These are phyloP conservation scores for Aphanomyces euteiches DNA, from an alignment of 352 stramenopile species.

Conservation along the genomic window DNA sequence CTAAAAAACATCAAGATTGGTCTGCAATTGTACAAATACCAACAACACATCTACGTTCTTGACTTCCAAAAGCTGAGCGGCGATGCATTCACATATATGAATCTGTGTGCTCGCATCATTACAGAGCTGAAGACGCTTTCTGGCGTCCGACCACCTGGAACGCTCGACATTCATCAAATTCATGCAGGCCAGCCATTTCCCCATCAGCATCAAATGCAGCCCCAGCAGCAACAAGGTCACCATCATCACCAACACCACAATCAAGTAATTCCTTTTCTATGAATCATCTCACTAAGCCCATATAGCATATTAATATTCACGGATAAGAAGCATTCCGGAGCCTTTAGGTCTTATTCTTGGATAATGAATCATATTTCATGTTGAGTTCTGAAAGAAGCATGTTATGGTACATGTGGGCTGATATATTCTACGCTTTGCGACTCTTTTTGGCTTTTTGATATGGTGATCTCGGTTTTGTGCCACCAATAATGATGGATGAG, in stretches of 20 bases:
- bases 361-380: constrained; percentile 7
- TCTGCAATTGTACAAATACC: constrained; percentile 95
- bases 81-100: constrained; percentile 99
- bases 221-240: not conserved
- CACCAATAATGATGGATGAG: constrained; percentile 6
- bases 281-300: not conserved
- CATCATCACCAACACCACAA: constrained; percentile 20
- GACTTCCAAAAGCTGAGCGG: constrained; percentile 96
- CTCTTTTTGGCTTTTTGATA: not conserved
- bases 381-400: not conserved
- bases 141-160: constrained; percentile 45
- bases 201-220: not conserved
- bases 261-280: not conserved
- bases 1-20: constrained; percentile 91
- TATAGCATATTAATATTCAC: constrained; percentile 25
- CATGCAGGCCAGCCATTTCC: not conserved
- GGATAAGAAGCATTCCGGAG: not conserved
- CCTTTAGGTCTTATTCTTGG: not conserved
- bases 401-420: not conserved
- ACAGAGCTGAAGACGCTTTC: constrained; percentile 97
- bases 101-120: constrained; percentile 98
- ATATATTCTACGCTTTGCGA: not conserved
- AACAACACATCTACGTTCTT: constrained; percentile 99
- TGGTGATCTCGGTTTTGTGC: not conserved
- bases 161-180: constrained; percentile 14